Conservation (phyloP, 257 asterid species). For the Nicotiana undulata region DNA sequence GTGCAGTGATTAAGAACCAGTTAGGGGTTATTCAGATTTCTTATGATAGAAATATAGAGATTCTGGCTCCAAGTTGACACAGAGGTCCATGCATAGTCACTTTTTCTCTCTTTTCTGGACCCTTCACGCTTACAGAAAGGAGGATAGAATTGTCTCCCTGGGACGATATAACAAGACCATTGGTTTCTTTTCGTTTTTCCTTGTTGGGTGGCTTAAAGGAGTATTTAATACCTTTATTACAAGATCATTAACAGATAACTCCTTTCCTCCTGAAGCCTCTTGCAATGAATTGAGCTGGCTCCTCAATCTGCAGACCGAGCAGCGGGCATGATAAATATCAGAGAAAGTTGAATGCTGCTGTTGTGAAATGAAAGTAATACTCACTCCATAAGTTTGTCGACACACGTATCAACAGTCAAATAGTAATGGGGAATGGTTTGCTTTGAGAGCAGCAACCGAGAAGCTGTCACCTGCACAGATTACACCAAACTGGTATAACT, state of each 20-base stretch:
- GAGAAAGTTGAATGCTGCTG: background rate
- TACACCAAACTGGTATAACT: slow-evolving; percentile 11
- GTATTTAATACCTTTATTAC: slow-evolving; percentile 70
- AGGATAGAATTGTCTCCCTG: background rate
- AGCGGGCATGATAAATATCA: slow-evolving; percentile 6
- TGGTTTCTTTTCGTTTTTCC: background rate
- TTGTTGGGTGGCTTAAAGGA: background rate
- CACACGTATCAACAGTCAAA: slow-evolving; percentile 88
- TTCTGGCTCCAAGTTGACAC: background rate
- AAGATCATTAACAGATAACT: slow-evolving; percentile 86
- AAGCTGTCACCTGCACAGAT: slow-evolving; percentile 70
- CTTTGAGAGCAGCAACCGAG: slow-evolving; percentile 76
- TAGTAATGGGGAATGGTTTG: slow-evolving; percentile 98
- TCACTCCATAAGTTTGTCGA: slow-evolving; percentile 97
- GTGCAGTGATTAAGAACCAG: background rate
- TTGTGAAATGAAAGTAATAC: slow-evolving; percentile 17
- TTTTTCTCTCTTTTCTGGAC: background rate
- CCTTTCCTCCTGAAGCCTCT: slow-evolving; percentile 98
- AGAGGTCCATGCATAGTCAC: background rate
- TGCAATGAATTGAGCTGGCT: slow-evolving; percentile 65
- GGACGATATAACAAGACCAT: background rate
- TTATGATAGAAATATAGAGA: background rate
- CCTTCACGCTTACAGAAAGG: background rate
- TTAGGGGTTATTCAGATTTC: background rate
- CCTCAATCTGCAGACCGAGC: slow-evolving; percentile 55